Evolutionary conservation across 164 flowering plant species (phyloP).

Genomic region (Saururus chinensis): DNA sequence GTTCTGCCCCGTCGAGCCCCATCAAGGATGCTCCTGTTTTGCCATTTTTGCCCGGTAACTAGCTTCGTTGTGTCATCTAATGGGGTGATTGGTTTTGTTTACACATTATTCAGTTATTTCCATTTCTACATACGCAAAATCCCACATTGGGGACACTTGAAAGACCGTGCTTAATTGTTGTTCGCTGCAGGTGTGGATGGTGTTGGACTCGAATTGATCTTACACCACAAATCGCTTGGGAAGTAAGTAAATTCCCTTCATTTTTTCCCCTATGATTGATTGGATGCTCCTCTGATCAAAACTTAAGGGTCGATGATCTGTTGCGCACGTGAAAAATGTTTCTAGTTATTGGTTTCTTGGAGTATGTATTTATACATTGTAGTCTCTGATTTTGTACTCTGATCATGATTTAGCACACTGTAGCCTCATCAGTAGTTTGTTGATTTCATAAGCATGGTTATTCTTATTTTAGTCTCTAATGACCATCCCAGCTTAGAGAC

Average conservation of each 20-base stretch:
- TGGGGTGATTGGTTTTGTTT: conserved; percentile 1
- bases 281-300: not conserved
- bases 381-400: not conserved
- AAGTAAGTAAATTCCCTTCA: conserved; percentile 29
- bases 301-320: too few relatives aligned
- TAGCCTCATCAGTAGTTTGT: too few relatives aligned
- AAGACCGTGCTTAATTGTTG: not conserved
- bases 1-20: conserved; percentile 58
- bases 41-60: conserved; percentile 76
- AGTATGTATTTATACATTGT: not conserved
- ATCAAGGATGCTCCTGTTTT: conserved; percentile 53
- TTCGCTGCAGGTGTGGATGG: conserved; percentile 59
- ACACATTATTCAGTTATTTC: not conserved
- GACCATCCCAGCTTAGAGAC: too few relatives aligned
- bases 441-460: too few relatives aligned
- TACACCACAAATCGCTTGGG: conserved; percentile 78
- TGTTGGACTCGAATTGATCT: conserved; percentile 57
- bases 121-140: not conserved
- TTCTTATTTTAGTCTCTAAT: too few relatives aligned
- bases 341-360: too few relatives aligned
- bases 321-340: too few relatives aligned
- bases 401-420: not conserved
- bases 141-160: not conserved
- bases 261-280: not conserved
- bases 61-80: too few relatives aligned